Percentiles rank a stretch among this genome's conserved stretches.
Evolutionary conservation across 768 basidiomycete genomes (phyloP).

Genomic region (Sporobolomyces pararoseus): DNA sequence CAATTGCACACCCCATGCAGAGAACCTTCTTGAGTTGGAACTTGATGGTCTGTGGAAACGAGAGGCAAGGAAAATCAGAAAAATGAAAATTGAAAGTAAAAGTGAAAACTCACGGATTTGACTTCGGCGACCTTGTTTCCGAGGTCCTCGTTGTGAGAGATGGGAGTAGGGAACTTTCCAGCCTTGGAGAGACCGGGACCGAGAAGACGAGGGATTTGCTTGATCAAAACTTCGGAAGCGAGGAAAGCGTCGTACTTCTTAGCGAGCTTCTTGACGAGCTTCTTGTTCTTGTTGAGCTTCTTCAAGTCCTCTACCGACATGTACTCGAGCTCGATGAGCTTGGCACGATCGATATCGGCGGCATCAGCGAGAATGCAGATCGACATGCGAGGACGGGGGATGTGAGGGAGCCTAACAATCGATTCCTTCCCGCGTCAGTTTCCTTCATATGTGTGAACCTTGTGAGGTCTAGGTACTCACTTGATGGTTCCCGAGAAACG

Average conservation of each 20-base stretch:
- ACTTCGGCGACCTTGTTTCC: conserved; percentile 87
- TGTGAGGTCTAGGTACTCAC: no score
- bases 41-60: conserved; percentile 70
- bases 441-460: no score
- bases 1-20: conserved; percentile 97
- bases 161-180: conserved; percentile 69
- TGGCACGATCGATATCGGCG: conserved; percentile 95
- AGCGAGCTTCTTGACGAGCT: conserved; percentile 93
- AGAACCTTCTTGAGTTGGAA: conserved; percentile 99
- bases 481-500: conserved; percentile 99
- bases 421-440: no score
- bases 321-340: conserved; percentile 93
- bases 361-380: conserved; percentile 99
- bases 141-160: conserved; percentile 87
- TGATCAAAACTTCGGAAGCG: conserved; percentile 93
- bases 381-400: conserved; percentile 98
- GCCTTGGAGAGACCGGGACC: conserved; percentile 99
- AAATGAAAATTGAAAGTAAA: not conserved
- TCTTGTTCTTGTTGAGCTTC: conserved; percentile 91
- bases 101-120: conserved; percentile 56
- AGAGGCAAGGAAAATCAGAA: not conserved
- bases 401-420: conserved; percentile 72
- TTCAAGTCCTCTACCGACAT: conserved; percentile 99
- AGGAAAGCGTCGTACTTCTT: conserved; percentile 99
- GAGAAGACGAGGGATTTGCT: conserved; percentile 98